These are phyloP conservation scores for Kwoniella newhampshirensis DNA, from an alignment of 768 basidiomycete species.

Conservation along the genomic window DNA sequence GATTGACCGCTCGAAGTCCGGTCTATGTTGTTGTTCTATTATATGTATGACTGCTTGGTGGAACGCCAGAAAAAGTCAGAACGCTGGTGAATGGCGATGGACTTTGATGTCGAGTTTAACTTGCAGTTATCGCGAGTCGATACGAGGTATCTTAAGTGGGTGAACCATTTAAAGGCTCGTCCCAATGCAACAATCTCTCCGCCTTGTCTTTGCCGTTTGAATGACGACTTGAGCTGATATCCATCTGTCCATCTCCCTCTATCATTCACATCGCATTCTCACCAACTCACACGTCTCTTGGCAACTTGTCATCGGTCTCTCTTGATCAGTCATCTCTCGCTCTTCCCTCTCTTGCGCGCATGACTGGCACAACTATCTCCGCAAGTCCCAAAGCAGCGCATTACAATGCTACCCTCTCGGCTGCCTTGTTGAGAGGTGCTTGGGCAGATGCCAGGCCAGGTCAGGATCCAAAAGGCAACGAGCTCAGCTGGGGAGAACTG, in stretches of 20 bases:
- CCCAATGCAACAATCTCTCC: not conserved
- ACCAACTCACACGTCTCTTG: not conserved
- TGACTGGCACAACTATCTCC: not conserved
- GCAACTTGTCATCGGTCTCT: not conserved
- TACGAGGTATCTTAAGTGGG: constrained; percentile 3
- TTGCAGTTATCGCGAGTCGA: too few species aligned
- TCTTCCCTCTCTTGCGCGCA: not conserved
- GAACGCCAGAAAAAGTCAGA: too few species aligned
- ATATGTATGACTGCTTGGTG: too few species aligned
- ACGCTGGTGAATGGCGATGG: too few species aligned
- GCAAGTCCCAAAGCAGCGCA: constrained; percentile 44
- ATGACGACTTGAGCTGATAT: not conserved
- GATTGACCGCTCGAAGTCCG: too few species aligned
- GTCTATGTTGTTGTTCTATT: too few species aligned
- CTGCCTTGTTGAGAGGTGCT: constrained; percentile 43
- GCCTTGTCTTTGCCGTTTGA: not conserved
- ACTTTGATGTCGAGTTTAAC: too few species aligned
- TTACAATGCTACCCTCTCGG: constrained; percentile 38
- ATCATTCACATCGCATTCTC: not conserved
- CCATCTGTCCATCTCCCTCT: not conserved
- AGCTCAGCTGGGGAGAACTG: constrained; percentile 47
- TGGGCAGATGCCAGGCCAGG: constrained; percentile 45
- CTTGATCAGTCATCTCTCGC: too few species aligned
- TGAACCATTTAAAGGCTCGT: not conserved
- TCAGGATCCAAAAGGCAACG: constrained; percentile 42